Percentiles rank a stretch among this genome's conserved stretches.
Evolutionary conservation across 2,329 filamentous ascomycete genomes (phyloP).

Genomic region (Talaromyces sp.): DNA sequence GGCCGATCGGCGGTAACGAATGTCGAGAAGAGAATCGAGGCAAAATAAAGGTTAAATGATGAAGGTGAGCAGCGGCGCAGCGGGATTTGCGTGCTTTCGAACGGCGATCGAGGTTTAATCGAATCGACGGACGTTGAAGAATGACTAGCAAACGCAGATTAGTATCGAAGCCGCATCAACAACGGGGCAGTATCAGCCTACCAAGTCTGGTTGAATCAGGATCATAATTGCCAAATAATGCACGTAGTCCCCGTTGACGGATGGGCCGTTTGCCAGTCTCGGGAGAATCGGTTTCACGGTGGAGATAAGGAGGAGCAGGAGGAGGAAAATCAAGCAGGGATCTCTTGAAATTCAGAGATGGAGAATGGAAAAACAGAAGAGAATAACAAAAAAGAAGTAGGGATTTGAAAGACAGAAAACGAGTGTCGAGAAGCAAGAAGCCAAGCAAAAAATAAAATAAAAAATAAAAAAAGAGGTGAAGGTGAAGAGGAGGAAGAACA

Average conservation of each 20-base stretch:
- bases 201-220: conserved; percentile 15
- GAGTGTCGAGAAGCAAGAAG: conserved; percentile 7
- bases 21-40: conserved; percentile 19
- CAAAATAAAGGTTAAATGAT: not conserved
- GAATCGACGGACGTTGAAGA: conserved; percentile 15
- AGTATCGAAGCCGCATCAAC: conserved; percentile 7
- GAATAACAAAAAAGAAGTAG: conserved; percentile 3
- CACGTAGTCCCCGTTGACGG: conserved; percentile 3
- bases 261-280: conserved; percentile 23
- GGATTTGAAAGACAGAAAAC: conserved; percentile 5
- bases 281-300: conserved; percentile 9
- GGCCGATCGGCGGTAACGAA: not conserved
- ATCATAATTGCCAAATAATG: conserved; percentile 19
- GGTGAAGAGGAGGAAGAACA: conserved; percentile 1
- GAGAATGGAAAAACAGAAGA: not conserved
- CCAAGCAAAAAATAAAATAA: not conserved
- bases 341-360: too few species aligned
- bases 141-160: conserved; percentile 22
- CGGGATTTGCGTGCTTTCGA: conserved; percentile 16
- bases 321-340: not conserved
- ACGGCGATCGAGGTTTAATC: conserved; percentile 18
- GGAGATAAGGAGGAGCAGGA: too few species aligned
- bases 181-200: conserved; percentile 12
- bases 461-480: conserved; percentile 4
- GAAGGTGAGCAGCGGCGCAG: conserved; percentile 12